A percentile compares a stretch with the other conserved stretches of the same genome.
Evolutionary conservation across 495 filamentous ascomycete species (phyloP).

Genomic region (Podospora conica): DNA sequence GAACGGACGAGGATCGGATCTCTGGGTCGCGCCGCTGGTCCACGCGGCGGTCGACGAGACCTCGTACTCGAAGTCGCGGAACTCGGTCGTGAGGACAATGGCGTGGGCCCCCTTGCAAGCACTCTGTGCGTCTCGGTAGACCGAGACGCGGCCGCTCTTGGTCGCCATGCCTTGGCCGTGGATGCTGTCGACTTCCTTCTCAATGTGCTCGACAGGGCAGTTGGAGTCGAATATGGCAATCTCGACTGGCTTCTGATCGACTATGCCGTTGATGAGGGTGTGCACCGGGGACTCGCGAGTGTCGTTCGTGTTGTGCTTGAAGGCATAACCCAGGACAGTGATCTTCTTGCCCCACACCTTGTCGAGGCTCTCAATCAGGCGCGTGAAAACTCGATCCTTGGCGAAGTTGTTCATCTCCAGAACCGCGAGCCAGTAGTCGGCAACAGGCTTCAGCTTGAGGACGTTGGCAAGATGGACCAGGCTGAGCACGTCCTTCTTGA

Average conservation of each 20-base stretch:
- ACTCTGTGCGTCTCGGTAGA: slow-evolving; percentile 42
- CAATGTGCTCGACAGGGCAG: slow-evolving; percentile 39
- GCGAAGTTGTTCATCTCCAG: slow-evolving; percentile 72
- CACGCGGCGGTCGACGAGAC: no score
- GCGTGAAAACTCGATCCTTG: slow-evolving; percentile 56
- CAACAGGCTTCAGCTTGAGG: slow-evolving; percentile 63
- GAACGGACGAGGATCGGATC: slow-evolving; percentile 13
- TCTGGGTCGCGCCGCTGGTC: no score
- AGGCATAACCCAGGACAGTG: slow-evolving; percentile 69
- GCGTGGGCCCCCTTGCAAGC: slow-evolving; percentile 50
- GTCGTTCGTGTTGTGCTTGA: slow-evolving; percentile 75
- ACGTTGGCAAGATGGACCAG: slow-evolving; percentile 69
- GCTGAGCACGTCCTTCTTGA: slow-evolving; percentile 74
- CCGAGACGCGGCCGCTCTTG: slow-evolving; percentile 30
- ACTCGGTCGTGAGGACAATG: slow-evolving; percentile 58
- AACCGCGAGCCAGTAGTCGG: slow-evolving; percentile 68
- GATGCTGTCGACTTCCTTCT: slow-evolving; percentile 35
- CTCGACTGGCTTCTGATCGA: slow-evolving; percentile 53
- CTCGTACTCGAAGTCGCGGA: slow-evolving; percentile 53
- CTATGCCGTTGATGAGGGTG: slow-evolving; percentile 55
- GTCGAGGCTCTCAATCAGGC: slow-evolving; percentile 58
- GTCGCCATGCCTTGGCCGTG: slow-evolving; percentile 25
- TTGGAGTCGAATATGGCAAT: slow-evolving; percentile 70
- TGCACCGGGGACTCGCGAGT: slow-evolving; percentile 65
- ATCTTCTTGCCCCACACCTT: slow-evolving; percentile 67